These are phyloP conservation scores for Rhizophora apiculata DNA, from an alignment of 345 rosid genomes.

Conservation along the genomic window DNA sequence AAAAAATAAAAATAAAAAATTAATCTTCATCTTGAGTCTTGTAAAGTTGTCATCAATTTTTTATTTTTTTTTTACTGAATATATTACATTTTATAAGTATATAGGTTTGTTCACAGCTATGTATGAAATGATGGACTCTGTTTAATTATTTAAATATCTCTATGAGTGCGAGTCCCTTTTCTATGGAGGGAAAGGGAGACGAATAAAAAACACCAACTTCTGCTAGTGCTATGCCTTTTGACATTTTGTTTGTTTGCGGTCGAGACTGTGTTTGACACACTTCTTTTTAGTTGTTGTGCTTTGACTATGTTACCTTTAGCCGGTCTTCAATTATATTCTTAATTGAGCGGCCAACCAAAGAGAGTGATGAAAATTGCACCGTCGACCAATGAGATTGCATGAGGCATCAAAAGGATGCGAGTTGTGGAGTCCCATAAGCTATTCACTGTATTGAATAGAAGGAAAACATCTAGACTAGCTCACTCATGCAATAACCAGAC, in stretches of 20 bases:
- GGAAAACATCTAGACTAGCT: neutral
- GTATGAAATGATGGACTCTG: too few relatives aligned
- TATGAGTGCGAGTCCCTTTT: conserved; percentile 9
- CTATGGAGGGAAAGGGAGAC: conserved; percentile 24
- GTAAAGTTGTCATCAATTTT: too few relatives aligned
- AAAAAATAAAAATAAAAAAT: too few relatives aligned
- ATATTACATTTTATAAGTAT: too few relatives aligned
- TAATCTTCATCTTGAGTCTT: too few relatives aligned
- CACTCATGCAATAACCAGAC: neutral
- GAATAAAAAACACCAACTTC: conserved; percentile 9
- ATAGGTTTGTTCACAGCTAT: too few relatives aligned
- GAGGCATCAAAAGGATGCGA: too few relatives aligned
- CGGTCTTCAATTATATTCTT: conserved; percentile 14
- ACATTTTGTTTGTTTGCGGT: conserved; percentile 9
- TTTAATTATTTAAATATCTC: too few relatives aligned
- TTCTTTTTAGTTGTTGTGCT: conserved; percentile 1
- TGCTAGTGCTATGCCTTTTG: conserved; percentile 28
- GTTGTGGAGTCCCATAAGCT: conserved; percentile 12
- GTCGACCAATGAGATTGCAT: neutral
- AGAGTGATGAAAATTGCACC: neutral
- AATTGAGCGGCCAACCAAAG: neutral
- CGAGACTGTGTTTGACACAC: conserved; percentile 22
- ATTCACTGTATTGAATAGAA: neutral
- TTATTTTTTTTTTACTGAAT: too few relatives aligned
- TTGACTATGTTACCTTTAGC: conserved; percentile 20